These are phyloP conservation scores for Delonix regia DNA, from an alignment of 306 rosid species.

Conservation along the genomic window DNA sequence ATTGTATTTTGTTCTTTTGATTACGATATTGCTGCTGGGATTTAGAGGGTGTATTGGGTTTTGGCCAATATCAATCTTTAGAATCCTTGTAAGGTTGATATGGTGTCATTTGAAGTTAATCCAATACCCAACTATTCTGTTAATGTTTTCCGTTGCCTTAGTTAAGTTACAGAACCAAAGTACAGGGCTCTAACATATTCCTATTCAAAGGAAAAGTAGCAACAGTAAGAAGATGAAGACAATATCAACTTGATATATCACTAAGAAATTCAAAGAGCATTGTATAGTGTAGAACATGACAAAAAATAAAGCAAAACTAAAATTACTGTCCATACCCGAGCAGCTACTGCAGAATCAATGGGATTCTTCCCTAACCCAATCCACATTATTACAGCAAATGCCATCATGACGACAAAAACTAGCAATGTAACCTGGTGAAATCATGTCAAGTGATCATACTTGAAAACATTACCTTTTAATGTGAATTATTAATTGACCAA, in stretches of 20 bases:
- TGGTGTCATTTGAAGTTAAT: too few species aligned
- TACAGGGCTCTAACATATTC: too few species aligned
- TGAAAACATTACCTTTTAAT: slow-evolving; percentile 21
- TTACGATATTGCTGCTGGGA: too few species aligned
- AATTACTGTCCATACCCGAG: slow-evolving; percentile 63
- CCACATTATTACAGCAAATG: slow-evolving; percentile 84
- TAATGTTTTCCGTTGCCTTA: too few species aligned
- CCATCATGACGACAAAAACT: slow-evolving; percentile 56
- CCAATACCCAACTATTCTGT: too few species aligned
- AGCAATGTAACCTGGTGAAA: slow-evolving; percentile 71
- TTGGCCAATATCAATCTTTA: too few species aligned
- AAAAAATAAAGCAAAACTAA: slow-evolving; percentile 18
- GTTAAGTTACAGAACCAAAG: too few species aligned
- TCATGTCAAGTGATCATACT: slow-evolving; percentile 32
- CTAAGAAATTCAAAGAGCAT: slow-evolving; percentile 15
- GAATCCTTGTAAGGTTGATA: too few species aligned
- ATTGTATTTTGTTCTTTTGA: too few species aligned
- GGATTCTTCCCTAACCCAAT: slow-evolving; percentile 69
- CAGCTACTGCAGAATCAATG: slow-evolving; percentile 70
- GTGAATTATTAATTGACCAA: slow-evolving; percentile 17
- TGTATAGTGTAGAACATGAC: slow-evolving; percentile 21
- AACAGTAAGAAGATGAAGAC: neutral
- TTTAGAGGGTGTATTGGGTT: too few species aligned
- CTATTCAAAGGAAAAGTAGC: slow-evolving; percentile 10
- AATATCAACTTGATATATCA: slow-evolving; percentile 16